Evolutionary conservation across 75 land plant genomes (phyloP).

Genomic region (Sequoiadendron giganteum): DNA sequence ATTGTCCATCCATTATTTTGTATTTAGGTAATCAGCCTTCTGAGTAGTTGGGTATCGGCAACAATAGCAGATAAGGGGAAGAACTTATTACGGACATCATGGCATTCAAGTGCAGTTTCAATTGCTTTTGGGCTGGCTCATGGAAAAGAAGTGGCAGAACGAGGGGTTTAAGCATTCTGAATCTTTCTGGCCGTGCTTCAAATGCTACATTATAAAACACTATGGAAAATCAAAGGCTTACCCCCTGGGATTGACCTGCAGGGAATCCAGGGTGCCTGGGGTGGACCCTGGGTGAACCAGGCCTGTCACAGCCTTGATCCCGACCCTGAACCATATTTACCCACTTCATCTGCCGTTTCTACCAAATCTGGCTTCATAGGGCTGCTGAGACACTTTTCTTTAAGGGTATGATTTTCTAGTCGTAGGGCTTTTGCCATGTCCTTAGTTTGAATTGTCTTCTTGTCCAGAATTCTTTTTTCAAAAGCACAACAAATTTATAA

Average conservation of each 20-base stretch:
- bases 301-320: too few species aligned
- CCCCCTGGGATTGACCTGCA: background rate
- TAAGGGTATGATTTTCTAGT: background rate
- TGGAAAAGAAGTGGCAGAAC: background rate
- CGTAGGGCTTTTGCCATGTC: background rate
- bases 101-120: background rate
- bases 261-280: too few species aligned
- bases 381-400: too few species aligned
- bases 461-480: too few species aligned
- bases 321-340: too few species aligned
- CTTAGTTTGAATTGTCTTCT: background rate
- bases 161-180: background rate
- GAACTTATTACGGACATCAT: background rate
- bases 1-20: background rate
- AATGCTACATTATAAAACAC: background rate
- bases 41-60: background rate
- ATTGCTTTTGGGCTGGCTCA: background rate
- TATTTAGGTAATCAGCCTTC: background rate
- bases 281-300: too few species aligned
- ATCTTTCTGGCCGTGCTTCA: background rate
- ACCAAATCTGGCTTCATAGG: too few species aligned
- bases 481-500: background rate
- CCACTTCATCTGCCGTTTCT: too few species aligned
- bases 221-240: background rate
- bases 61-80: background rate